Conservation (phyloP, 768 basidiomycete species). For the Pulveroboletus sp. region DNA sequence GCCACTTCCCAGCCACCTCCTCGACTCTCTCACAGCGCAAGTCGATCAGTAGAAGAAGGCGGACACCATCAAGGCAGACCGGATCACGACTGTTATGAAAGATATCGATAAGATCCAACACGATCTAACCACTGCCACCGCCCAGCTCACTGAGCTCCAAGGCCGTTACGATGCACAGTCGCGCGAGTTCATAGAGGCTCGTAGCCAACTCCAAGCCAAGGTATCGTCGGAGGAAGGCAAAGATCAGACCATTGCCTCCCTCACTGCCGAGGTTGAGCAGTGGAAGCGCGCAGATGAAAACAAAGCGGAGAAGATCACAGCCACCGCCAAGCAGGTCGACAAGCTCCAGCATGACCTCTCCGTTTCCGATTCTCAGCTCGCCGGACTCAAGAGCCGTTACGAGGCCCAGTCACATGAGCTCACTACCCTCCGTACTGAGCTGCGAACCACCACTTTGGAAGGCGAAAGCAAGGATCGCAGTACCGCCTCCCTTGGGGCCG, state of each 20-base stretch:
- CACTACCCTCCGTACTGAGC: background rate
- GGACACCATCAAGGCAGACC: background rate
- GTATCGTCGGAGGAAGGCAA: background rate
- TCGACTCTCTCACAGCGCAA: background rate
- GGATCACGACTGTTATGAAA: too few relatives aligned
- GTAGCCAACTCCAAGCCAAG: background rate
- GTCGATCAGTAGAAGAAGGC: background rate
- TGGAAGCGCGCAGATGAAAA: background rate
- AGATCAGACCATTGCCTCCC: background rate
- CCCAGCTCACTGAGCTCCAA: background rate
- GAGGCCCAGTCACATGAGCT: background rate
- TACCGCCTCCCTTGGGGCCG: background rate
- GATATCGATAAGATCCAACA: background rate
- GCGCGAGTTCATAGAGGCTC: background rate
- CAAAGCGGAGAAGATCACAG: background rate
- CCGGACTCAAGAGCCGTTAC: background rate
- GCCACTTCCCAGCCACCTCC: too few relatives aligned
- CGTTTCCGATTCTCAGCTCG: background rate
- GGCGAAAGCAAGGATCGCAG: background rate
- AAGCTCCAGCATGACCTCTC: background rate
- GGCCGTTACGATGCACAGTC: constrained; percentile 4
- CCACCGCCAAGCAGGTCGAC: background rate
- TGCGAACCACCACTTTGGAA: background rate
- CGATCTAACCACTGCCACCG: background rate
- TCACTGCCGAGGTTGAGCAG: background rate